Conservation (phyloP, 805 yeast genomes). For the Groenewaldozyma tartarivorans region DNA sequence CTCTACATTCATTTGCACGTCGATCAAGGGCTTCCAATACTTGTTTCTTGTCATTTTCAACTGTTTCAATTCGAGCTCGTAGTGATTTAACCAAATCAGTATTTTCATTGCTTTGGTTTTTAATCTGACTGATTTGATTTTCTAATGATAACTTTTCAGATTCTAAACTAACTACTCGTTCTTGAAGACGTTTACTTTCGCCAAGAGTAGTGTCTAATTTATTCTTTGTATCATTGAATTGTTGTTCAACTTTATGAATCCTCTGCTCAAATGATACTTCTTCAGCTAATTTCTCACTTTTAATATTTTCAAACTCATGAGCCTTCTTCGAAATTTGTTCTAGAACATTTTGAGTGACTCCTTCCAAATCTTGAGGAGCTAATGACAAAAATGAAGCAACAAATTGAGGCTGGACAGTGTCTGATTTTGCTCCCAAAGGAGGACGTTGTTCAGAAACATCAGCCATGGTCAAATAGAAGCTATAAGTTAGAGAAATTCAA, state of each 20-base stretch:
- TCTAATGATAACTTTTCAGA: conserved; percentile 32
- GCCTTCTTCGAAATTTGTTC: conserved; percentile 14
- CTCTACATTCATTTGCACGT: conserved; percentile 21
- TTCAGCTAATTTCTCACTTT: conserved; percentile 17
- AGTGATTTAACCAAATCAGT: conserved; percentile 8
- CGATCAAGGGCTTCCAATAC: conserved; percentile 23
- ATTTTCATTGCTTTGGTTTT: conserved; percentile 3
- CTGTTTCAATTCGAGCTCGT: conserved; percentile 14
- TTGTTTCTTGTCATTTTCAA: conserved; percentile 21
- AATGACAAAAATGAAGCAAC: conserved; percentile 12
- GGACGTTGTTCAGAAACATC: background rate
- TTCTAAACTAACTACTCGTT: conserved; percentile 31
- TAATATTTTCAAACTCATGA: conserved; percentile 14
- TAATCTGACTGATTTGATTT: conserved; percentile 23
- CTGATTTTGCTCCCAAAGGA: conserved; percentile 3
- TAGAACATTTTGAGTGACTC: conserved; percentile 13
- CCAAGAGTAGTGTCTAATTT: conserved; percentile 3
- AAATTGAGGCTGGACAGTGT: conserved; percentile 3
- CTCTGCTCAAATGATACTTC: conserved; percentile 10
- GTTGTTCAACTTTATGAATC: conserved; percentile 7
- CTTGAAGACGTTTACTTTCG: conserved; percentile 25
- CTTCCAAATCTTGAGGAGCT: conserved; percentile 8
- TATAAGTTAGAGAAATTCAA: too few relatives aligned
- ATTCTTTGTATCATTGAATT: conserved; percentile 6
- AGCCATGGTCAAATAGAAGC: too few relatives aligned